Conservation (phyloP, 2,329 filamentous ascomycete genomes). For the Parafenestella ontariensis region DNA sequence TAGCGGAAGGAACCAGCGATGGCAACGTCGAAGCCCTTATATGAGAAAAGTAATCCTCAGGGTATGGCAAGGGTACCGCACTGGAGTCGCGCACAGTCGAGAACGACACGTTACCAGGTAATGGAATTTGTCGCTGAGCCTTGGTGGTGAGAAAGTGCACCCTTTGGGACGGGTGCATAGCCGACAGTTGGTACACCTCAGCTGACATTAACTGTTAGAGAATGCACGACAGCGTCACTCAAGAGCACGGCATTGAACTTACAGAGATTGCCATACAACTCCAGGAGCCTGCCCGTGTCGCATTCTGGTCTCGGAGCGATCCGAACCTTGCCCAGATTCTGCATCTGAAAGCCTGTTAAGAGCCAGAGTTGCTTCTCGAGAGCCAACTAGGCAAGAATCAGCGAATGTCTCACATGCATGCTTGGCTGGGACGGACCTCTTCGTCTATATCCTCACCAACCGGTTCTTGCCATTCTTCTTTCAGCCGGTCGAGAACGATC, state of each 20-base stretch:
- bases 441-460: slow-evolving; percentile 56
- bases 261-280: slow-evolving; percentile 51
- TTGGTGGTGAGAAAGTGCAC: slow-evolving; percentile 48
- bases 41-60: slow-evolving; percentile 41
- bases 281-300: slow-evolving; percentile 45
- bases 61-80: slow-evolving; percentile 60
- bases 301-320: slow-evolving; percentile 32
- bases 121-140: slow-evolving; percentile 42
- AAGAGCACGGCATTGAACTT: slow-evolving; percentile 29
- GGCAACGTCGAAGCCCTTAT: slow-evolving; percentile 60
- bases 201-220: slow-evolving; percentile 43
- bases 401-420: background rate
- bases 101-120: slow-evolving; percentile 40
- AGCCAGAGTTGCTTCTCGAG: slow-evolving; percentile 69
- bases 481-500: slow-evolving; percentile 63
- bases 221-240: slow-evolving; percentile 24
- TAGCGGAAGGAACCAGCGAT: slow-evolving; percentile 62
- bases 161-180: slow-evolving; percentile 47
- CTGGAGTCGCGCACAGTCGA: slow-evolving; percentile 43
- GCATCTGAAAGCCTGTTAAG: slow-evolving; percentile 61
- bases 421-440: slow-evolving; percentile 38
- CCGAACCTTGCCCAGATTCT: slow-evolving; percentile 37
- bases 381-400: slow-evolving; percentile 41
- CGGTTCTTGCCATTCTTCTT: slow-evolving; percentile 51
- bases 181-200: slow-evolving; percentile 56